Conservation (phyloP, 768 basidiomycete species). For the Leccinum aurantiacum region DNA sequence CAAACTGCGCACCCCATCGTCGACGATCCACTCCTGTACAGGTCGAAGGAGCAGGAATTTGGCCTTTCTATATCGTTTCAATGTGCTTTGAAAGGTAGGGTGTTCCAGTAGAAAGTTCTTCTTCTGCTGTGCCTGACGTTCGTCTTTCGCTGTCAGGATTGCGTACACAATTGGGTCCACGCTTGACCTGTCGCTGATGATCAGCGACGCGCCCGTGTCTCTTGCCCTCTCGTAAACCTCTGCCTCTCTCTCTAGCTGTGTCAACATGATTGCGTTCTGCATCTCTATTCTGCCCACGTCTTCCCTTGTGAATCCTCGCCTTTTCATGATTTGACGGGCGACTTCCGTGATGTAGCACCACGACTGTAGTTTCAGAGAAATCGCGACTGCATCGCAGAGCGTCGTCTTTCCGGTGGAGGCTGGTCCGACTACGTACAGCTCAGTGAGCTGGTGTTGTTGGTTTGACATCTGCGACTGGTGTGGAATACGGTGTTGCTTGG, state of each 20-base stretch:
- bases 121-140: conserved; percentile 37
- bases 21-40: conserved; percentile 57
- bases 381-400: conserved; percentile 52
- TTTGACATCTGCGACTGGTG: conserved; percentile 18
- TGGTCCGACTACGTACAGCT: conserved; percentile 51
- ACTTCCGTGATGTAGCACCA: conserved; percentile 56
- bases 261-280: conserved; percentile 62
- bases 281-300: conserved; percentile 53
- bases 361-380: conserved; percentile 38
- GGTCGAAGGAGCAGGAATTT: conserved; percentile 55
- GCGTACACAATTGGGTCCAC: conserved; percentile 67
- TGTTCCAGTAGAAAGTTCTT: conserved; percentile 36
- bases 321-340: conserved; percentile 56
- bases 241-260: conserved; percentile 50
- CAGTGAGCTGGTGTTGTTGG: conserved; percentile 14
- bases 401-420: conserved; percentile 75
- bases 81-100: conserved; percentile 40
- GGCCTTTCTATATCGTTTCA: conserved; percentile 46
- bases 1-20: conserved; percentile 61
- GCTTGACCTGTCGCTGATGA: conserved; percentile 64
- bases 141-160: conserved; percentile 42
- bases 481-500: not conserved
- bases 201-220: conserved; percentile 26
- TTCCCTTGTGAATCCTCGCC: conserved; percentile 51
- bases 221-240: conserved; percentile 14